Conservation (phyloP, 352 stramenopile genomes). For the Pythium scleroteichum region DNA sequence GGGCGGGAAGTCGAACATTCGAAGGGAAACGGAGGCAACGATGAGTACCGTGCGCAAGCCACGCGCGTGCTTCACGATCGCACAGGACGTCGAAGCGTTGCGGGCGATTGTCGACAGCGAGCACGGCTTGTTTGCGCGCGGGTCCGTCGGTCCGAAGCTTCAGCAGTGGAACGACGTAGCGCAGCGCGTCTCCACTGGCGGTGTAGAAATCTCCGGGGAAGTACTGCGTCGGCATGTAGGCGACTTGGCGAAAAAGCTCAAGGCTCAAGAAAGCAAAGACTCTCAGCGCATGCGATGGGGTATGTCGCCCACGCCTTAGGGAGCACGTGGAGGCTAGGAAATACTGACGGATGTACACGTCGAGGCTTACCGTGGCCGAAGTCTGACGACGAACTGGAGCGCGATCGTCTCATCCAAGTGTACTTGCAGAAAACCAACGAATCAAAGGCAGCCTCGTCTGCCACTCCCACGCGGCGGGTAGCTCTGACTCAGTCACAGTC, state of each 20-base stretch:
- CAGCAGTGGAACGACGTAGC: slow-evolving; percentile 4
- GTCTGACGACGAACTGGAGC: slow-evolving; percentile 16
- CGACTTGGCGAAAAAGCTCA: slow-evolving; percentile 17
- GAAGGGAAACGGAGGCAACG: neutral
- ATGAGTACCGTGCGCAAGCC: slow-evolving; percentile 10
- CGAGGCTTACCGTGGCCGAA: slow-evolving; percentile 23
- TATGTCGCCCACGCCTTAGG: too few species aligned
- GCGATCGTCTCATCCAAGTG: slow-evolving; percentile 7
- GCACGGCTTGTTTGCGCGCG: neutral
- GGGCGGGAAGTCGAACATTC: neutral
- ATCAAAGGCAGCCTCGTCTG: neutral
- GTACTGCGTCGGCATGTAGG: slow-evolving; percentile 11
- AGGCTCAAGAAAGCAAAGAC: neutral
- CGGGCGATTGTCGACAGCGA: neutral
- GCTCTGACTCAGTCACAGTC: too few species aligned
- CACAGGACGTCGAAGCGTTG: slow-evolving; percentile 6
- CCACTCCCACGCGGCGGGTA: neutral
- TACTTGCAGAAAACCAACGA: slow-evolving; percentile 3
- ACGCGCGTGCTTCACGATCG: slow-evolving; percentile 7
- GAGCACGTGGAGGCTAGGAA: too few species aligned
- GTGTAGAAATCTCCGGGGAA: slow-evolving; percentile 6
- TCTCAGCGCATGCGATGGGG: slow-evolving; percentile 20
- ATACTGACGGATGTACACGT: neutral
- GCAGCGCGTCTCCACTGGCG: neutral
- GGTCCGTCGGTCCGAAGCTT: slow-evolving; percentile 5